phyloP scores from a whole-genome alignment of 2,329 filamentous ascomycete genomes.

The Magnaporthiopsis incrustans region DNA sequence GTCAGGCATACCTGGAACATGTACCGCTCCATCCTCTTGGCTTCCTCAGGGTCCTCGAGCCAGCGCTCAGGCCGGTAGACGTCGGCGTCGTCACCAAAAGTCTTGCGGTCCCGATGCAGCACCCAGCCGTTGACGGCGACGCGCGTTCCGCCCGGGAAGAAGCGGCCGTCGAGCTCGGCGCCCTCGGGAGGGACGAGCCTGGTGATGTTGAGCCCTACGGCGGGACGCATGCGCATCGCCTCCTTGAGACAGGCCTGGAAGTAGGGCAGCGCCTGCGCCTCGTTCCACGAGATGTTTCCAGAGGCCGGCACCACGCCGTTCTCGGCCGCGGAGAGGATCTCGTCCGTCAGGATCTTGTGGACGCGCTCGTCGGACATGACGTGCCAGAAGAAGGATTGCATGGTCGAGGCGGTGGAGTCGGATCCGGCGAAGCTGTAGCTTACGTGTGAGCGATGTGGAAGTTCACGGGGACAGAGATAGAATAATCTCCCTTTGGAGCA shows the following conservation, averaged over 20 bases:
- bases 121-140: slow-evolving; percentile 49
- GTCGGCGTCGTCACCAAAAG: slow-evolving; percentile 45
- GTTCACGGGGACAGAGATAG: neutral
- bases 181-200: slow-evolving; percentile 42
- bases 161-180: slow-evolving; percentile 40
- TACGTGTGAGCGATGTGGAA: neutral
- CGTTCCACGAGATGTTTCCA: slow-evolving; percentile 38
- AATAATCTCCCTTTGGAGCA: neutral
- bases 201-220: slow-evolving; percentile 47
- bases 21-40: slow-evolving; percentile 41
- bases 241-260: slow-evolving; percentile 51
- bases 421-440: slow-evolving; percentile 47
- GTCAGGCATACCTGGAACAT: slow-evolving; percentile 42
- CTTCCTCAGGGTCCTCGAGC: slow-evolving; percentile 36
- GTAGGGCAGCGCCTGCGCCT: slow-evolving; percentile 42
- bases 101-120: slow-evolving; percentile 36
- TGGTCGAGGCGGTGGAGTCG: slow-evolving; percentile 51
- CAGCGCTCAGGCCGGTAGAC: slow-evolving; percentile 46
- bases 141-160: slow-evolving; percentile 42
- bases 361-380: slow-evolving; percentile 35
- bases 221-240: slow-evolving; percentile 46
- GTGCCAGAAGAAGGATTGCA: slow-evolving; percentile 48
- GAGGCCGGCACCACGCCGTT: slow-evolving; percentile 24
- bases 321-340: slow-evolving; percentile 34
- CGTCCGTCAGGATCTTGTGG: slow-evolving; percentile 30